Base-by-base conservation (phyloP, 148 eudicot species). In the Nyssa sinensis region DNA sequence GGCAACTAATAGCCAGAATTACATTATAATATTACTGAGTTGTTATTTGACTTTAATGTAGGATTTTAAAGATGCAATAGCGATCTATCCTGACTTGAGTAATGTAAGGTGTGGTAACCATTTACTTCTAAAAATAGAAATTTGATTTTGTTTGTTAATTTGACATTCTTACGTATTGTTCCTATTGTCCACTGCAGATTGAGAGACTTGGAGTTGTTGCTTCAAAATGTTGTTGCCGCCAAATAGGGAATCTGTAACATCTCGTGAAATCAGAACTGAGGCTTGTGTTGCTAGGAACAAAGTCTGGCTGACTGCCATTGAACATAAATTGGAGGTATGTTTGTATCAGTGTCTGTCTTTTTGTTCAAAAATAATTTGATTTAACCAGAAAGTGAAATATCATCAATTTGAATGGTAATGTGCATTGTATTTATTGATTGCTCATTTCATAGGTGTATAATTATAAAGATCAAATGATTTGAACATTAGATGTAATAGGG, bases 11-110 rank as follows among this genome's bases (percentile, higher is more conserved):
- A 23, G 57, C n/a, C 62, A 31, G 49, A 29, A 64, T 23, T 39
- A 6, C 23, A 23, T 17, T 37, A 63, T 44, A 8, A 35, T 47
- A 30, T 49, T 31, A 47, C 41, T 29, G 12, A 33, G 37, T 9
- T 31, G n/a, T 67, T 41, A 41, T 59, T 63, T 64, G 74, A 17
- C 51, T 49, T 27, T 65, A 60, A 61, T 80, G 49, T 31, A 94
- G 98, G 96, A 95, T 80, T 95, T 95, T 68, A 79, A 82, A 30
- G 90, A 86, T 21, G 99, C 99, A 71, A 83, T 89, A 69, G 96
- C 93, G 3, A 82, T 77, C 70, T 95, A 86, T 83, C 96, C 97
- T 39, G 96, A 95, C 86, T 83, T 95, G 84, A 82, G 90, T 79
- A 80, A 82, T 66, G 86, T 92, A 47, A 85, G 91, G 98, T 95